These are phyloP conservation scores for Candida sakaeoensis DNA, from an alignment of 805 yeast genomes.

Conservation along the genomic window DNA sequence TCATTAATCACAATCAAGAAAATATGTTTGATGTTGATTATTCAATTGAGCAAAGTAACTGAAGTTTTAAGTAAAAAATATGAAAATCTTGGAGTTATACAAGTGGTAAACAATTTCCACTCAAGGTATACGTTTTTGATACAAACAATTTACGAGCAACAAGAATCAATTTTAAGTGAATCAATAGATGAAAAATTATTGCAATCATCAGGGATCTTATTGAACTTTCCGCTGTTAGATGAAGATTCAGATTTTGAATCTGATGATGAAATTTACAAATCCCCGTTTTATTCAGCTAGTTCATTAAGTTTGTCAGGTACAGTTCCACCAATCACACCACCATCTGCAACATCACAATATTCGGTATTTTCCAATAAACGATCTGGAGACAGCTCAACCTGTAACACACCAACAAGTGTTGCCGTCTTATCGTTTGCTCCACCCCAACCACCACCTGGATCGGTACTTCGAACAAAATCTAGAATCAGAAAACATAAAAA, in stretches of 20 bases:
- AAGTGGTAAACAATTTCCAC: slow-evolving; percentile 32
- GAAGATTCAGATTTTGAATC: slow-evolving; percentile 5
- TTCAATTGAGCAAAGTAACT: slow-evolving; percentile 43
- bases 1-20: slow-evolving; percentile 38
- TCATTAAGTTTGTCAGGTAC: slow-evolving; percentile 6
- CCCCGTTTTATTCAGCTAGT: slow-evolving; percentile 8
- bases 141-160: slow-evolving; percentile 21
- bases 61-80: slow-evolving; percentile 52
- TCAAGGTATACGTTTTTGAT: slow-evolving; percentile 11
- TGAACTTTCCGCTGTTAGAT: slow-evolving; percentile 21
- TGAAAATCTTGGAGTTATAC: slow-evolving; percentile 50
- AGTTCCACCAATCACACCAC: slow-evolving; percentile 34
- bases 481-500: slow-evolving; percentile 8
- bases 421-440: slow-evolving; percentile 10
- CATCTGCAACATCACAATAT: slow-evolving; percentile 39
- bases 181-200: slow-evolving; percentile 16
- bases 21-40: slow-evolving; percentile 41
- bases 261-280: slow-evolving; percentile 7
- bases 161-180: slow-evolving; percentile 14
- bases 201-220: slow-evolving; percentile 23
- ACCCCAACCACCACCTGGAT: slow-evolving; percentile 9
- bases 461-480: slow-evolving; percentile 8
- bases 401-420: slow-evolving; percentile 24
- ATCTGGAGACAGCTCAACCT: slow-evolving; percentile 13
- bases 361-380: slow-evolving; percentile 33